Percentiles rank a stretch among this genome's conserved stretches.
Conservation (phyloP, 768 basidiomycete genomes). For the Leccinum truebloodii region DNA sequence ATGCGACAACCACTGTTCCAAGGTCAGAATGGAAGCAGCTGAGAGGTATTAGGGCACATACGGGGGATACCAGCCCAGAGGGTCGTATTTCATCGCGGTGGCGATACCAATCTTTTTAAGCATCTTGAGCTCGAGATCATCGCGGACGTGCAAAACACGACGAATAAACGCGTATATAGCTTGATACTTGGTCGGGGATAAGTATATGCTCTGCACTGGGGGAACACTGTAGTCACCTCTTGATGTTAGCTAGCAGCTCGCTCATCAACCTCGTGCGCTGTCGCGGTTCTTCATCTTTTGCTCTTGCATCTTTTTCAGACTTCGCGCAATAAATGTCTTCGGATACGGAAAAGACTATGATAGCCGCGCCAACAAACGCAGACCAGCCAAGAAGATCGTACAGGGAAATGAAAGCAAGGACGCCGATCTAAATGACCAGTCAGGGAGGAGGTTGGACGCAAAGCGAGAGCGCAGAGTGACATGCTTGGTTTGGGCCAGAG, state of each 20-base stretch:
- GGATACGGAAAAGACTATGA: conserved; percentile 84
- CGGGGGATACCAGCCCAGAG: conserved; percentile 71
- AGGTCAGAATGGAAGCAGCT: neutral
- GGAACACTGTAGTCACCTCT: conserved; percentile 47
- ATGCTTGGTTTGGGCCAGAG: conserved; percentile 83
- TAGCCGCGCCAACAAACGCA: conserved; percentile 83
- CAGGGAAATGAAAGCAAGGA: conserved; percentile 84
- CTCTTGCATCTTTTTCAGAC: conserved; percentile 76
- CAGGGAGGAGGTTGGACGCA: neutral
- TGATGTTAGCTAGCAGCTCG: conserved; percentile 91
- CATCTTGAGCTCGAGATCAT: conserved; percentile 80
- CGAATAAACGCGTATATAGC: conserved; percentile 83
- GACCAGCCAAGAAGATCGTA: conserved; percentile 92
- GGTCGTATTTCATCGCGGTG: conserved; percentile 58
- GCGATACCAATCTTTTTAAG: conserved; percentile 79
- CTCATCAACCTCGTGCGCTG: conserved; percentile 83
- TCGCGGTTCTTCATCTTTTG: conserved; percentile 94
- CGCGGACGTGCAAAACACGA: conserved; percentile 76
- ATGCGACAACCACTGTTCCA: conserved; percentile 63
- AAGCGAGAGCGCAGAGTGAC: conserved; percentile 3
- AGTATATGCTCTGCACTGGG: neutral
- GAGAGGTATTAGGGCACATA: conserved; percentile 20
- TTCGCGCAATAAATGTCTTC: conserved; percentile 69
- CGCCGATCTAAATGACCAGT: conserved; percentile 50
- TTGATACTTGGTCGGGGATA: conserved; percentile 64